phyloP scores from a whole-genome alignment of 2,329 filamentous ascomycete genomes.

The Chrysosporium keratinophilum region DNA sequence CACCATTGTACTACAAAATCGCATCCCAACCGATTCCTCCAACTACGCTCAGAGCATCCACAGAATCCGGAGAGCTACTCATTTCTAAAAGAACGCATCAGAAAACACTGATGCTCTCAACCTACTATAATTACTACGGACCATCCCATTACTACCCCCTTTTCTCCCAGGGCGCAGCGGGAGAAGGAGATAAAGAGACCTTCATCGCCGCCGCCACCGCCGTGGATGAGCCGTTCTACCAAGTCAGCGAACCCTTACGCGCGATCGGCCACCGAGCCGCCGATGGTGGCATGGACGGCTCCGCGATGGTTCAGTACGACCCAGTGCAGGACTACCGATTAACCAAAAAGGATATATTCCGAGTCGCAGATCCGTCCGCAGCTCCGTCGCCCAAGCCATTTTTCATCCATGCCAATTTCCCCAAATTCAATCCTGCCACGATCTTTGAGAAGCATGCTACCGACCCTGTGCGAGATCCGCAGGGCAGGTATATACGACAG shows the following conservation, averaged over 20 bases:
- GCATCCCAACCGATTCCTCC: constrained; percentile 22
- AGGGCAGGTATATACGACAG: constrained; percentile 27
- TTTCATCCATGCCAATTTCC: constrained; percentile 34
- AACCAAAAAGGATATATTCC: constrained; percentile 20
- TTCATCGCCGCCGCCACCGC: constrained; percentile 39
- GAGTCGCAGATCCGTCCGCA: constrained; percentile 24
- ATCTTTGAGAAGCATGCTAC: constrained; percentile 26
- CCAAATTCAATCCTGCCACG: constrained; percentile 33
- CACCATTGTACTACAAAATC: constrained; percentile 33
- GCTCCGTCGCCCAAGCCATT: constrained; percentile 25
- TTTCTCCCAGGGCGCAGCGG: constrained; percentile 38
- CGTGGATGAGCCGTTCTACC: constrained; percentile 33
- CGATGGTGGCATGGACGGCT: constrained; percentile 25
- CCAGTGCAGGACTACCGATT: constrained; percentile 26
- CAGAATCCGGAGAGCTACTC: constrained; percentile 39
- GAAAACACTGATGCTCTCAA: constrained; percentile 36
- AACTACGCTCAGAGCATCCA: constrained; percentile 23
- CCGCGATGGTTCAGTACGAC: constrained; percentile 33
- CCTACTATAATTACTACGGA: constrained; percentile 43
- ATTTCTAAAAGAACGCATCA: constrained; percentile 36
- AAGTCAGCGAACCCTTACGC: constrained; percentile 31
- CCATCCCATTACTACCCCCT: constrained; percentile 39
- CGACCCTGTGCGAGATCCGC: constrained; percentile 24
- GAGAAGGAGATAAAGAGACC: constrained; percentile 44
- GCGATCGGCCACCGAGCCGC: constrained; percentile 25